Base-by-base conservation (phyloP, 2,329 filamentous ascomycete genomes). In the Zymoseptoria brevis region DNA sequence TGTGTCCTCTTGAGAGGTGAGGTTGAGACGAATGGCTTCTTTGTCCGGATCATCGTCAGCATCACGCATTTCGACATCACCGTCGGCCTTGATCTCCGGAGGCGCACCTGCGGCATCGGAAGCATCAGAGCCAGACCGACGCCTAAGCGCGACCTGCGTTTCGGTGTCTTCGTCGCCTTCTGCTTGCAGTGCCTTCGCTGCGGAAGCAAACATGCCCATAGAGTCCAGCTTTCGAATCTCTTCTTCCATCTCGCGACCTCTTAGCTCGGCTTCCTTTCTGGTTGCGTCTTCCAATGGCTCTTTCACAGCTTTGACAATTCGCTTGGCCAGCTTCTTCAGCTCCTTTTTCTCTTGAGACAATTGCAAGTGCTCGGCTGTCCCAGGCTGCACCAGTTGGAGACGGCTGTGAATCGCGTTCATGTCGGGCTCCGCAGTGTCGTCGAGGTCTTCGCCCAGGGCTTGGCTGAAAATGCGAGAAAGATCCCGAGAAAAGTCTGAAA, bases 261-360 rank as follows among this genome's bases (percentile, higher is more conserved):
- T 86, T 50, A 96, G 80, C 61, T 94, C 89, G n/a, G 89, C 86
- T 73, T 97, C 93, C 57, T 89, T 89, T 56, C 82, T 83, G 53
- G 91, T 76, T 0, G 90, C 90, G 57, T 83, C 81, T 72, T 96
- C 88, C 2, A 96, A 78, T 51, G 85, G 81, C 13, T 88, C 85
- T 71, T 95, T 89, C 30, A 96, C 82, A 0, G 86, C 84, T 72
- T 90, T 95, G 65, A 96, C 82, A 62, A 96, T 96, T 24, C 91
- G 85, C 74, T 95, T 96, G 22, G 89, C 90, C n/a, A 96, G 78
- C 66, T 87, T 88, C 68, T 89, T 88, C 62, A 88, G 85, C 66
- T 96, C 89, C 59, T 89, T 88, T 61, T 90, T 84, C 67, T 96
- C 90, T 8, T 80, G 65, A 1, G 73, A 76, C 53, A 80, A 67